These are phyloP conservation scores for Acaromyces ingoldii DNA, from an alignment of 1,284 basidiomycete species.

Conservation along the genomic window DNA sequence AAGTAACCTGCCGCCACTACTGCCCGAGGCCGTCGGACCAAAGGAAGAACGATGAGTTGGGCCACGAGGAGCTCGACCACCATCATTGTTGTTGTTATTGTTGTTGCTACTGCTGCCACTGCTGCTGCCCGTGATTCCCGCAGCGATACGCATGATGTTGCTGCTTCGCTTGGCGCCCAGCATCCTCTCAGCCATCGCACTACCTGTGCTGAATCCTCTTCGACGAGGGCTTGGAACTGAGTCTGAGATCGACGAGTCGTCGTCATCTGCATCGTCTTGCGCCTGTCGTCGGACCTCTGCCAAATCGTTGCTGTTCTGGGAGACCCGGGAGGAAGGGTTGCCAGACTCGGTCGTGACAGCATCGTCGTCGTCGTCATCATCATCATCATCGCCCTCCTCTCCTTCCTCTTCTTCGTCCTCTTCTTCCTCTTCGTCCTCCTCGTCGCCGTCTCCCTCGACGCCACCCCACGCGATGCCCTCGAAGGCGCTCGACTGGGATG, in stretches of 20 bases:
- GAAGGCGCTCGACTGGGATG: neutral
- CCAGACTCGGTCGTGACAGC: neutral
- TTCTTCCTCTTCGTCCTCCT: slow-evolving; percentile 6
- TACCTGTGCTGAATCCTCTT: slow-evolving; percentile 3
- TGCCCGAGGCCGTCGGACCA: too few species aligned
- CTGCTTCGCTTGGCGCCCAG: neutral
- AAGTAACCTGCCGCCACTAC: too few species aligned
- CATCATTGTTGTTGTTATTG: neutral
- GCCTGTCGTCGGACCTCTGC: neutral
- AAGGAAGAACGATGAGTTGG: neutral
- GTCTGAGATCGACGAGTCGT: slow-evolving; percentile 12
- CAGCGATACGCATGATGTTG: slow-evolving; percentile 8
- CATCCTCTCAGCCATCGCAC: slow-evolving; percentile 1
- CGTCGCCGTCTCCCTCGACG: too few species aligned
- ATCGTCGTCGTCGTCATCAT: neutral
- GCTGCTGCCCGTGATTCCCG: slow-evolving; percentile 1
- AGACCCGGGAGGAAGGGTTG: neutral
- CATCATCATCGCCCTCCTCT: slow-evolving; percentile 1
- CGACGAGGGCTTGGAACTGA: neutral
- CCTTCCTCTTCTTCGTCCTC: slow-evolving; percentile 1
- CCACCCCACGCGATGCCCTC: neutral
- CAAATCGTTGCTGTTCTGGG: neutral
- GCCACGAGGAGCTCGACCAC: neutral
- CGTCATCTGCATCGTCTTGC: slow-evolving; percentile 11
- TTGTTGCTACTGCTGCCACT: too few species aligned